Conservation (phyloP, 1,284 basidiomycete species). For the Ceratobasidium sp. region DNA sequence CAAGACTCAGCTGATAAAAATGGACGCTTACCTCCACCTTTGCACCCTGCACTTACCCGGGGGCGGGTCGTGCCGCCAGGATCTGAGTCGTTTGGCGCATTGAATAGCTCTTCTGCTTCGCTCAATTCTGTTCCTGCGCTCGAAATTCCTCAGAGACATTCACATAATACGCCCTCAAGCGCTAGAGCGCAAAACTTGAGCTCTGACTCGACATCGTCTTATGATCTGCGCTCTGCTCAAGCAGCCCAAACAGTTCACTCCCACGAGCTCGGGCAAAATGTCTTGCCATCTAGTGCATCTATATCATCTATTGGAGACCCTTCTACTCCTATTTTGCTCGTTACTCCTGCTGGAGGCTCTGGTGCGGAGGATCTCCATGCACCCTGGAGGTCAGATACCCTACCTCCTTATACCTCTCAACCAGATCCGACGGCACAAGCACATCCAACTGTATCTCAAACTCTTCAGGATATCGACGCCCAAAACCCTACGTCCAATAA, state of each 20-base stretch:
- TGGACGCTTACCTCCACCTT: conserved; percentile 13
- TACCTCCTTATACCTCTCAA: conserved; percentile 33
- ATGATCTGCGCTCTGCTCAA: too few species aligned
- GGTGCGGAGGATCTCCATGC: not conserved
- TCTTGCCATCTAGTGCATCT: not conserved
- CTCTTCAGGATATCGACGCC: too few species aligned
- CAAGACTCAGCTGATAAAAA: not conserved
- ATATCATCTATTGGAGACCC: conserved; percentile 2
- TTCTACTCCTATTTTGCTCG: conserved; percentile 15
- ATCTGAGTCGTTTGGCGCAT: conserved; percentile 10
- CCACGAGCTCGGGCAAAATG: too few species aligned
- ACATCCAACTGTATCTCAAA: not conserved
- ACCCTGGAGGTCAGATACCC: not conserved
- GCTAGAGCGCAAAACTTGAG: too few species aligned
- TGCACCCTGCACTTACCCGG: conserved; percentile 25
- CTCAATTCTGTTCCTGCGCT: conserved; percentile 9
- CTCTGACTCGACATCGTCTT: too few species aligned
- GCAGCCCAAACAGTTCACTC: too few species aligned
- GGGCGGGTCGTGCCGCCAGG: not conserved
- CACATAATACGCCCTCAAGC: not conserved
- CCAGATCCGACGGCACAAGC: conserved; percentile 6
- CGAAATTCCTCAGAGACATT: conserved; percentile 10
- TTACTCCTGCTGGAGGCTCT: conserved; percentile 2
- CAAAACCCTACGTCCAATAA: too few species aligned
- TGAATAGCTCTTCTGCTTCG: conserved; percentile 8